Evolutionary conservation across 1,284 basidiomycete genomes (phyloP), one percentile per base, ranked within the genome.

Genomic region (Ustilago curta): DNA sequence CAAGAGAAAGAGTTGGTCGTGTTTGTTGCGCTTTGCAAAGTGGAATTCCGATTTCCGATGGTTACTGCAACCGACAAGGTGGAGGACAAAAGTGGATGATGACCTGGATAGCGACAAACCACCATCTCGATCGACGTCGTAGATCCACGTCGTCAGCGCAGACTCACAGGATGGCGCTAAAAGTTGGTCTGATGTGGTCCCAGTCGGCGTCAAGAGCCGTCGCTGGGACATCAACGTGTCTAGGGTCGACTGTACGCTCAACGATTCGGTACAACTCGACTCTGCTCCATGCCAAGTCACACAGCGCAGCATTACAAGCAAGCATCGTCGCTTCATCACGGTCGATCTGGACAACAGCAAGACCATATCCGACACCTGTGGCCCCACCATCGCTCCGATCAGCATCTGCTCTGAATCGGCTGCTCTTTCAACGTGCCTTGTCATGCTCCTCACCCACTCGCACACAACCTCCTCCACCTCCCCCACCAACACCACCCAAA

Each of bases 381-480:
- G 11, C 12, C 9, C 12, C 35, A 14, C 12, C 35, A 16, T 37
- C 25, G 27, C 37, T 16, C 29, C 37, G n/a, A 19, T 3, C 11
- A 31, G 18, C 40, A 3, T 52, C 12, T 3, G 27, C 23, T 29
- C 31, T 21, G 12, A 32, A n/a, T 14, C 8, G 31, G 18, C 1
- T 27, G 14, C 29, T 27, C 21, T 9, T 37, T 8, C 43, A 9
- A 27, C 65, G 54, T 14, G 8, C 27, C 3, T 50, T 51, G 32
- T 19, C 52, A 6, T 49, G 55, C 19, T 21, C 35, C 35, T 32
- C 37, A 16, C 21, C 5, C 37, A n/a, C 18, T 21, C 43, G 14
- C 29, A 51, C 3, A 14, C 52, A 79, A 97, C 95, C 0, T 81
- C 3, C 58, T 97, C 95, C 1, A 82, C 7, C 61, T 27, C 81